Evolutionary conservation across 306 rosid genomes (phyloP).

Genomic region (Lathyrus sativus): DNA sequence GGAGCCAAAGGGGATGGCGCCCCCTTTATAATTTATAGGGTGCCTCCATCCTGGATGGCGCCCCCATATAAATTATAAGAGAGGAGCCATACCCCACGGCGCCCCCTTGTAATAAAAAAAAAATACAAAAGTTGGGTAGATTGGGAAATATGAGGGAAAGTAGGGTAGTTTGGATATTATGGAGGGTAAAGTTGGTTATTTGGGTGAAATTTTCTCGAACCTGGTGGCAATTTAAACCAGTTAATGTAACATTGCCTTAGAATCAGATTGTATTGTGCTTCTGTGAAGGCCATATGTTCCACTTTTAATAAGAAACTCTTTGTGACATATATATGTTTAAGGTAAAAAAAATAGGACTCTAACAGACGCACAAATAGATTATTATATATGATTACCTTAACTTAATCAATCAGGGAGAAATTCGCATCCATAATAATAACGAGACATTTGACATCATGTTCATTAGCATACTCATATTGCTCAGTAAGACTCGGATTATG

Average conservation of each 20-base stretch:
- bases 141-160: no score
- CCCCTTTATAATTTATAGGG: no score
- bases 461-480: constrained; percentile 91
- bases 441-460: constrained; percentile 86
- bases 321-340: not conserved
- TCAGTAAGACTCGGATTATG: constrained; percentile 95
- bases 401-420: constrained; percentile 58
- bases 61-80: no score
- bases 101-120: no score
- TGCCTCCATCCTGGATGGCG: no score
- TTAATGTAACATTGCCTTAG: constrained; percentile 27
- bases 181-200: no score
- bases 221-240: constrained; percentile 50
- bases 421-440: constrained; percentile 78
- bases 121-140: no score
- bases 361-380: constrained; percentile 2
- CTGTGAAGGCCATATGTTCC: constrained; percentile 16
- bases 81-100: no score
- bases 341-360: constrained; percentile 6
- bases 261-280: constrained; percentile 12
- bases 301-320: constrained; percentile 19
- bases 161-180: no score
- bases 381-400: constrained; percentile 73
- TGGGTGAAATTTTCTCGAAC: no score
- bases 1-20: no score